Conservation (phyloP, 2,329 filamentous ascomycete species). For the Botrytis pseudocinerea region DNA sequence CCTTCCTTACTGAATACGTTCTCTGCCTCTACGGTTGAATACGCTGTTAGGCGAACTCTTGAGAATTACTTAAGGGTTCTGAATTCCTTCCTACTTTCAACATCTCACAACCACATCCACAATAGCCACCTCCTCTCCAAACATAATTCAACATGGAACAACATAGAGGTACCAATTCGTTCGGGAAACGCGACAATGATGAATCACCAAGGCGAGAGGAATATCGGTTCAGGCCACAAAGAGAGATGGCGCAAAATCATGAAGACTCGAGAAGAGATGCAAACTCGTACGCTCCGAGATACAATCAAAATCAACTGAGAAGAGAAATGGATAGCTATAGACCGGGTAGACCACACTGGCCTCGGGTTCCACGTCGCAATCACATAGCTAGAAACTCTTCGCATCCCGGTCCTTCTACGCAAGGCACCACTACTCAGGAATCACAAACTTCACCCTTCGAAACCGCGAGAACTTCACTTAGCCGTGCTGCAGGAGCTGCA, state of each 20-base stretch:
- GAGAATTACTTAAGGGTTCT: neutral
- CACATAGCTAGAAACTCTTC: neutral
- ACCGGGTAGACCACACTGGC: rapidly evolving
- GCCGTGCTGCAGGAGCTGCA: neutral
- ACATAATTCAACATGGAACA: neutral
- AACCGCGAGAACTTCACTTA: too few species aligned
- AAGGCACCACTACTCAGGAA: neutral
- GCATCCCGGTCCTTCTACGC: neutral
- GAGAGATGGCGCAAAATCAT: neutral
- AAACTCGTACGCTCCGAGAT: neutral
- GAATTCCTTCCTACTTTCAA: neutral
- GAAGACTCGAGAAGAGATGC: neutral
- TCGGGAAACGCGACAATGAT: neutral
- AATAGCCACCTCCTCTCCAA: neutral
- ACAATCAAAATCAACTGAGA: neutral
- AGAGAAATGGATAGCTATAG: neutral
- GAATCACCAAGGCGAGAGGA: too few species aligned
- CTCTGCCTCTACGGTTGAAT: neutral
- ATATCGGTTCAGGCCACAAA: neutral
- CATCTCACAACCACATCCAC: neutral
- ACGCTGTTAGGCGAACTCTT: neutral
- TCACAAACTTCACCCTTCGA: neutral
- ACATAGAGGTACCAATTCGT: rapidly evolving
- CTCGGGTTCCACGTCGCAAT: neutral
- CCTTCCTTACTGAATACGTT: neutral